Evolutionary conservation across 192 early-diverging fungal species (phyloP), one percentile per base, ranked within the genome.

Genomic region (Coemansia sp.): DNA sequence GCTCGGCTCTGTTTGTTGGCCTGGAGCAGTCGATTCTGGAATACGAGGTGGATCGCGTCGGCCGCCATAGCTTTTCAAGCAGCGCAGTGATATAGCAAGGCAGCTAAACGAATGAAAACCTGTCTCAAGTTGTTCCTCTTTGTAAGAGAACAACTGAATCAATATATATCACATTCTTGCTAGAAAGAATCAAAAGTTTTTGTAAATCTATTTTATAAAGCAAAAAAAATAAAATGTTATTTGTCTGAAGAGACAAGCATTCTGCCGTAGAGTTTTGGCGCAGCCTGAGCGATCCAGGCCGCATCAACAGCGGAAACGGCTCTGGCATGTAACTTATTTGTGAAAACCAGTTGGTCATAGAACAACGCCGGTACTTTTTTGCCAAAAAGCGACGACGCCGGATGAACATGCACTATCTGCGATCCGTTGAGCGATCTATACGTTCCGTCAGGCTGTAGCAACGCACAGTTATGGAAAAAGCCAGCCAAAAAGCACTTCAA

Each of bases 291-390:
- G 40, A 97, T 73, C 95, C 97, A 99, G 18, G 77, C 63, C 34
- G 90, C 85, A 64, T 96, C 90, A 5, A 94, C 87, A 0, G 88
- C 84, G 20, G 90, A 91, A 0, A 93, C 89, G 38, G 90, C 88
- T 16, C 95, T 86, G 52, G 97, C 89, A 79, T 97, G 97, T 57
- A 94, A 86, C 55, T 87, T 89, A 25, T 91, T 90, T 0, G 97
- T 99, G 45, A 92, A 90, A 7, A 93, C 95, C 54, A 96, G 76
- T 73, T 97, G 94, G 70, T 91, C 91, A 72, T 92, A 97, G 76
- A 97, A 88, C 40, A 97, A 87, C 4, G 90, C 88, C 40, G 90
- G 87, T 0, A 83, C 72, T 42, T 90, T 91, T 71, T 88, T 91
- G 25, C 85, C 85, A 84, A 95, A 96, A 70, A 97, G 76, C 25